phyloP scores from a whole-genome alignment of 2,329 filamentous ascomycete species.

The Aotearoamyces nothofagi region DNA sequence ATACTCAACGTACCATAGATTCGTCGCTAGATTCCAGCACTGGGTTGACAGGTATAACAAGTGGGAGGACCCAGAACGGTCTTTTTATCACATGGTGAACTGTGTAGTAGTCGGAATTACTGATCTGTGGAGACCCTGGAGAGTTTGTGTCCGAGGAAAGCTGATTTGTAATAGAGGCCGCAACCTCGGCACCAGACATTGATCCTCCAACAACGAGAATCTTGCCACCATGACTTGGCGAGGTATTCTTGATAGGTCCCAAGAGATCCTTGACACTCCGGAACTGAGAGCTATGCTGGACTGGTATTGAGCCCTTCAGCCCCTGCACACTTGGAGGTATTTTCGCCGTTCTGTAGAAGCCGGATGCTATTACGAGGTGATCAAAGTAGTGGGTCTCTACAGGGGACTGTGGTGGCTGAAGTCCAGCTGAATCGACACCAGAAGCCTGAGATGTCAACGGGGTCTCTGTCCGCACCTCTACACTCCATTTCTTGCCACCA shows the following conservation, averaged over 20 bases:
- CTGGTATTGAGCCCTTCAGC: constrained; percentile 22
- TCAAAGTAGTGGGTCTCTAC: constrained; percentile 35
- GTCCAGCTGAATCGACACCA: background rate
- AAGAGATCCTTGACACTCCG: constrained; percentile 36
- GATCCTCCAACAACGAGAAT: constrained; percentile 66
- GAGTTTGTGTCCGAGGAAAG: constrained; percentile 48
- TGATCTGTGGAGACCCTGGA: constrained; percentile 25
- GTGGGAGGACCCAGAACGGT: constrained; percentile 58
- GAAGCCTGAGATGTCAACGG: background rate
- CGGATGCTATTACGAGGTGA: constrained; percentile 55
- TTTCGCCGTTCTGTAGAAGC: constrained; percentile 55
- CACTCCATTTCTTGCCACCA: background rate
- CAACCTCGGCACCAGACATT: constrained; percentile 70
- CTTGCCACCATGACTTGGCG: constrained; percentile 29
- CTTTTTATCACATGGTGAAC: constrained; percentile 56
- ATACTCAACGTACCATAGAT: no score
- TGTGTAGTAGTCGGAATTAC: constrained; percentile 32
- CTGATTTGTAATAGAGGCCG: constrained; percentile 55
- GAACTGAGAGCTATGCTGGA: constrained; percentile 56
- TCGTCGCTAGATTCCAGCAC: constrained; percentile 5
- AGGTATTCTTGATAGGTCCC: constrained; percentile 17
- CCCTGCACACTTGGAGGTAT: constrained; percentile 25
- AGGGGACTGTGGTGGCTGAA: background rate
- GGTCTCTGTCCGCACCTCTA: background rate
- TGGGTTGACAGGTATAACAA: constrained; percentile 22